Base-by-base conservation (phyloP, 495 filamentous ascomycete genomes). In the Penicillium malachiteum region DNA sequence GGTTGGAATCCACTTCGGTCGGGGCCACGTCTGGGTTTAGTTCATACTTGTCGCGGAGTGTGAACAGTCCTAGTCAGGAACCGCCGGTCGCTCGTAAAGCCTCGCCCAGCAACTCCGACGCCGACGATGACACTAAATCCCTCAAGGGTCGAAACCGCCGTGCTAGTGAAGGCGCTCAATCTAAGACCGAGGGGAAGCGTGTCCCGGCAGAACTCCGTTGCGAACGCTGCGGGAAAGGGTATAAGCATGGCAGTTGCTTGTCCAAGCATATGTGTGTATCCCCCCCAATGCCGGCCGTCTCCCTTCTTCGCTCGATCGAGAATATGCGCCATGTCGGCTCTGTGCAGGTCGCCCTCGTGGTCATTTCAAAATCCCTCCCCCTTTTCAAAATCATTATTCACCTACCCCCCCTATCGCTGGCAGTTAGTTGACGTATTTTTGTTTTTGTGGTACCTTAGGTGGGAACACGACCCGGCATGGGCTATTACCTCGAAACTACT, bases 231-330 rank as follows among this genome's bases (percentile, higher is more conserved):
- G 94, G 94, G 73, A 98, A 98, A 82, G 92, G 90, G 77, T 98
- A 98, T 86, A 98, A 98, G 87, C 94, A 98, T 84, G 93, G 93
- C 86, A 97, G 95, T 81, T 98, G 94, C 87, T 86, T 98, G 80
- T 94, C 90, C 72, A 98, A 98, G 85, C 94, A 98, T 87, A 91
- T 97, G 94, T 98, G 87, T 86, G 94, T 97, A 85, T 82, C 58
- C 68, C 69, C 65, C 71, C 21, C 21, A 26, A 59, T 70, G 68
- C 63, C 71, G 72, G 70, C 70, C 73, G 63, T 64, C 64, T 49
- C n/a, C 52, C 48, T 49, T 55, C 48, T 55, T 62, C 21, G 64
- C 67, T 71, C 66, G 66, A 62, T 66, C 62, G 61, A 69, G 69
- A 67, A 59, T 58, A 67, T 76, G 70, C 67, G 62, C 69, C 70